Evolutionary conservation across 2,329 filamentous ascomycete species (phyloP).

Genomic region (Ceratocystis cacaofunesta): DNA sequence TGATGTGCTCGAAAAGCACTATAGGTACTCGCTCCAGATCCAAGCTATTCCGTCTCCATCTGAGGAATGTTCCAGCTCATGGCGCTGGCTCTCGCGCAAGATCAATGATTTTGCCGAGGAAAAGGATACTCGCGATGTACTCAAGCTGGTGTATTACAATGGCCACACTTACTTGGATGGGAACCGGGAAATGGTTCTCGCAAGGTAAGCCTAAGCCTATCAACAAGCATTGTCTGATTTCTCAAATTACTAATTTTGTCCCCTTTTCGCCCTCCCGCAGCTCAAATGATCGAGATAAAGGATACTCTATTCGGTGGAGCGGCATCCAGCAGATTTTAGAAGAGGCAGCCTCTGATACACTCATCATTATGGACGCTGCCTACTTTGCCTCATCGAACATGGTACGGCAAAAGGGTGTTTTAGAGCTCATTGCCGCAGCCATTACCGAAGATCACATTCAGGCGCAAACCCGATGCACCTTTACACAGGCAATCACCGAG

Average conservation of each 20-base stretch:
- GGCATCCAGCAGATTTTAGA: conserved; percentile 42
- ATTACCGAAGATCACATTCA: conserved; percentile 37
- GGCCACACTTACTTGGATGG: conserved; percentile 40
- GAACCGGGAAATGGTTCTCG: conserved; percentile 42
- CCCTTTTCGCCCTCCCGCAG: conserved; percentile 22
- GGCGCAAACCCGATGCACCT: conserved; percentile 35
- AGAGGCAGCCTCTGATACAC: conserved; percentile 38
- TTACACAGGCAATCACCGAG: conserved; percentile 37
- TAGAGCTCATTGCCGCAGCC: conserved; percentile 42
- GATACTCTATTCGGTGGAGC: conserved; percentile 36
- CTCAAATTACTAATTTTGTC: not conserved
- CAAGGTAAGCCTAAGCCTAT: conserved; percentile 31
- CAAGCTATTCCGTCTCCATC: conserved; percentile 35
- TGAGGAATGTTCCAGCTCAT: conserved; percentile 34
- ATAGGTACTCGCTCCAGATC: conserved; percentile 35
- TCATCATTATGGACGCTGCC: conserved; percentile 44
- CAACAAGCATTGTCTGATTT: not conserved
- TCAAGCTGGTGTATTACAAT: conserved; percentile 45
- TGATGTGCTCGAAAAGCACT: conserved; percentile 36
- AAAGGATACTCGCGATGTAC: conserved; percentile 38
- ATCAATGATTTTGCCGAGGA: conserved; percentile 40
- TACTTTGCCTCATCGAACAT: conserved; percentile 42
- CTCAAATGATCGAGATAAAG: conserved; percentile 31
- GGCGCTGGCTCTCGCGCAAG: conserved; percentile 38
- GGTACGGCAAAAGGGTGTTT: conserved; percentile 34